These are phyloP conservation scores for Ophiocordyceps unilateralis DNA, from an alignment of 2,329 filamentous ascomycete genomes.

Conservation along the genomic window DNA sequence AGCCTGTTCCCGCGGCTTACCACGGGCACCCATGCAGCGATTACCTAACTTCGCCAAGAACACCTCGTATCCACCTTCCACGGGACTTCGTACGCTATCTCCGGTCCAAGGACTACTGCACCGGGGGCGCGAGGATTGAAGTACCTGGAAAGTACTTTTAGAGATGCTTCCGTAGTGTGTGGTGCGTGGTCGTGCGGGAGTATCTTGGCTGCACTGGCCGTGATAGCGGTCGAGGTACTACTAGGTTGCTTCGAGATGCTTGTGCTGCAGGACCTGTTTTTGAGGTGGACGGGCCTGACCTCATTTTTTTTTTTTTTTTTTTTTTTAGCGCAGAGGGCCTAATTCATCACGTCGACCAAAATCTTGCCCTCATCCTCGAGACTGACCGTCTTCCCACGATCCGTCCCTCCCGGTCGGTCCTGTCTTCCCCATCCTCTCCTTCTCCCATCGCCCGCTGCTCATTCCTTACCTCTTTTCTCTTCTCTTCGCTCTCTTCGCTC, in stretches of 20 bases:
- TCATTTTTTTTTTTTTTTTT: neutral
- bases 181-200: no score
- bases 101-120: neutral
- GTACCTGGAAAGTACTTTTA: no score
- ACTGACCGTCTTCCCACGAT: neutral
- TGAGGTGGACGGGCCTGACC: neutral
- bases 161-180: no score
- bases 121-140: no score
- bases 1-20: neutral
- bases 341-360: neutral
- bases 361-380: neutral
- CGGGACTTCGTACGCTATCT: neutral
- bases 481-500: neutral
- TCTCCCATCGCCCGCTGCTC: neutral
- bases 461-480: neutral
- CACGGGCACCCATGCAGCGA: neutral
- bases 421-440: neutral
- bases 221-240: neutral
- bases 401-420: neutral
- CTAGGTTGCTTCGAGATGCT: neutral
- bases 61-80: neutral
- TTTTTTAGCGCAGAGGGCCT: neutral
- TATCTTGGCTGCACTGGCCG: neutral
- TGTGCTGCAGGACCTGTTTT: neutral
- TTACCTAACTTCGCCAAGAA: neutral